Conservation (phyloP, 2,329 filamentous ascomycete genomes). For the Alternaria angustiovoidea region DNA sequence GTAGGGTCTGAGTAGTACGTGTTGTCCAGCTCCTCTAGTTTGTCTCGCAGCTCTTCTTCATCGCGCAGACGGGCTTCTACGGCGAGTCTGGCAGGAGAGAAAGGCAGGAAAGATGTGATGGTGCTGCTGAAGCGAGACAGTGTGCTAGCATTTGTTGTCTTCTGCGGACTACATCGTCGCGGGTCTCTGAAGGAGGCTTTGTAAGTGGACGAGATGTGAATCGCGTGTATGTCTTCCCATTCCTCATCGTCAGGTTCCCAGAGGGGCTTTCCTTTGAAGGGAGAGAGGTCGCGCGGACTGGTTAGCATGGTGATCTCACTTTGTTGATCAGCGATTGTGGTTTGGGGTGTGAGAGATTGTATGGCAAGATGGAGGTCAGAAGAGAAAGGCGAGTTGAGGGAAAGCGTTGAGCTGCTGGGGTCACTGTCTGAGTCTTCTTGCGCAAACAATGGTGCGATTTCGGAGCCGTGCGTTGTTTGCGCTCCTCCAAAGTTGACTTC, state of each 20-base stretch:
- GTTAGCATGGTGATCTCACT: not conserved
- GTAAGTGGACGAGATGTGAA: conserved; percentile 12
- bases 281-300: not conserved
- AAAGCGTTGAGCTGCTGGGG: not conserved
- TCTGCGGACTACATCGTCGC: not conserved
- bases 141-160: not conserved
- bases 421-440: not conserved
- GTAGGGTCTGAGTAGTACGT: conserved; percentile 12
- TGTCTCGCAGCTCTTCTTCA: conserved; percentile 5
- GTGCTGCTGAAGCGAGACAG: conserved; percentile 7
- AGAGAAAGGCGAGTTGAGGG: not conserved
- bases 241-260: conserved; percentile 24
- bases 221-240: conserved; percentile 16
- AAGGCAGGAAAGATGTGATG: not conserved
- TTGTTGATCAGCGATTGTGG: not conserved
- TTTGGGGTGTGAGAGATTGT: not conserved
- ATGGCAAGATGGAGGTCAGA: not conserved
- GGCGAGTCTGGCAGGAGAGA: not conserved
- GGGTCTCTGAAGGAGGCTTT: conserved; percentile 12
- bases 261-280: conserved; percentile 2
- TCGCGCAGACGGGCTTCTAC: not conserved
- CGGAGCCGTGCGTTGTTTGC: not conserved
- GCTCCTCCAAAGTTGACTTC: not conserved
- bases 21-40: conserved; percentile 5
- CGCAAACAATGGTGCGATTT: not conserved